Percentiles rank a stretch among this genome's conserved stretches.
Evolutionary conservation across 805 yeast species (phyloP).

Genomic region (Barnettozyma pratensis): DNA sequence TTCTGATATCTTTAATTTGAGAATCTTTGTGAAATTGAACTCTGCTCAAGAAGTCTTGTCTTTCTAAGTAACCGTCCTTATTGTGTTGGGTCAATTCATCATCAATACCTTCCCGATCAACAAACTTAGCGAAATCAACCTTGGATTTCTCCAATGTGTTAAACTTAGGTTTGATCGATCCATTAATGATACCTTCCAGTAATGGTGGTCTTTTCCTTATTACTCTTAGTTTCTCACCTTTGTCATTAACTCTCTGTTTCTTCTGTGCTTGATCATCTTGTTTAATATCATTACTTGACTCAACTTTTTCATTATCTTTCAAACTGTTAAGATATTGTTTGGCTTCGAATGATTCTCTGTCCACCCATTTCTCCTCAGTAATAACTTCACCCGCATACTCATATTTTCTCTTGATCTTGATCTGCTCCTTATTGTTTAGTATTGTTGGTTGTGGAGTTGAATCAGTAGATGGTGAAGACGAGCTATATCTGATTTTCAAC

Average conservation of each 20-base stretch:
- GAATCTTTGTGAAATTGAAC: constrained; percentile 47
- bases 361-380: constrained; percentile 75
- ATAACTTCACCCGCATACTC: constrained; percentile 86
- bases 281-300: constrained; percentile 14
- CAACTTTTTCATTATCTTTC: constrained; percentile 27
- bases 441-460: constrained; percentile 8
- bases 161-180: constrained; percentile 68
- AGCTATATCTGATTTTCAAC: constrained; percentile 18
- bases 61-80: constrained; percentile 87
- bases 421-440: constrained; percentile 34
- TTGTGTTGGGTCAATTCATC: constrained; percentile 80
- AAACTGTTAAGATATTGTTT: constrained; percentile 66
- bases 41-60: constrained; percentile 80
- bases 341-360: constrained; percentile 78
- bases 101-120: constrained; percentile 75
- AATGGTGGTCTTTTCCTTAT: constrained; percentile 71
- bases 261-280: constrained; percentile 3
- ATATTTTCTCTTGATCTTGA: constrained; percentile 71
- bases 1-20: constrained; percentile 34
- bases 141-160: constrained; percentile 91
- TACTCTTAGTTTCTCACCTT: constrained; percentile 38
- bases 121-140: constrained; percentile 92
- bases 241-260: constrained; percentile 16
- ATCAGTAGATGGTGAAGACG: constrained; percentile 9
- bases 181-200: constrained; percentile 67